Percentiles rank a stretch among this genome's conserved stretches.
These are phyloP conservation scores for Globisporangium nodosum DNA, from an alignment of 352 stramenopile genomes.

Conservation along the genomic window DNA sequence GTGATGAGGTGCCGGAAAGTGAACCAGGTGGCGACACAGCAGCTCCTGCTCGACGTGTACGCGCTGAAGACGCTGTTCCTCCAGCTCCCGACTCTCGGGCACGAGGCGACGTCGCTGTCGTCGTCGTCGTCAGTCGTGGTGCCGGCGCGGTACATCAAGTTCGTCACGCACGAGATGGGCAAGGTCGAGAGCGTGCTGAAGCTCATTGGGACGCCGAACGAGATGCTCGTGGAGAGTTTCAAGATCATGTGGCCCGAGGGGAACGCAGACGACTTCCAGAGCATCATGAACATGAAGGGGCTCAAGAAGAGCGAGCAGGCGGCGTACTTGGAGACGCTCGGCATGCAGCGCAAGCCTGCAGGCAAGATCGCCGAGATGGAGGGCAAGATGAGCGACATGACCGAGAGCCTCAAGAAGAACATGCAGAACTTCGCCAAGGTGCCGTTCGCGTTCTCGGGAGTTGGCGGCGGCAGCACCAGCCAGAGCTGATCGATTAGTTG, in stretches of 20 bases:
- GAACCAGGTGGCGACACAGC: constrained; percentile 96
- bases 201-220: constrained; percentile 94
- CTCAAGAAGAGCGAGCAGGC: constrained; percentile 74
- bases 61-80: constrained; percentile 96
- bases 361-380: constrained; percentile 79
- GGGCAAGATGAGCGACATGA: constrained; percentile 86
- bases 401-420: constrained; percentile 79
- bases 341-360: constrained; percentile 55
- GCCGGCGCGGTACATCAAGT: constrained; percentile 95
- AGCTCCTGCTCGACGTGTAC: constrained; percentile 98
- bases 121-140: constrained; percentile 54
- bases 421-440: constrained; percentile 84
- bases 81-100: constrained; percentile 86
- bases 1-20: constrained; percentile 91
- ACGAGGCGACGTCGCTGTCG: constrained; percentile 35
- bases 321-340: constrained; percentile 54
- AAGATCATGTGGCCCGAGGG: constrained; percentile 94
- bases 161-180: constrained; percentile 94
- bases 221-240: constrained; percentile 96
- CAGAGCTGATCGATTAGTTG: neutral
- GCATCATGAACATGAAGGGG: constrained; percentile 95
- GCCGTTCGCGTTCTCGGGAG: constrained; percentile 54
- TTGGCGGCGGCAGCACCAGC: constrained; percentile 9
- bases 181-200: constrained; percentile 97
- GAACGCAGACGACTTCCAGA: constrained; percentile 90